phyloP scores from a whole-genome alignment of 495 filamentous ascomycete species.

The Xylaria grammica region DNA sequence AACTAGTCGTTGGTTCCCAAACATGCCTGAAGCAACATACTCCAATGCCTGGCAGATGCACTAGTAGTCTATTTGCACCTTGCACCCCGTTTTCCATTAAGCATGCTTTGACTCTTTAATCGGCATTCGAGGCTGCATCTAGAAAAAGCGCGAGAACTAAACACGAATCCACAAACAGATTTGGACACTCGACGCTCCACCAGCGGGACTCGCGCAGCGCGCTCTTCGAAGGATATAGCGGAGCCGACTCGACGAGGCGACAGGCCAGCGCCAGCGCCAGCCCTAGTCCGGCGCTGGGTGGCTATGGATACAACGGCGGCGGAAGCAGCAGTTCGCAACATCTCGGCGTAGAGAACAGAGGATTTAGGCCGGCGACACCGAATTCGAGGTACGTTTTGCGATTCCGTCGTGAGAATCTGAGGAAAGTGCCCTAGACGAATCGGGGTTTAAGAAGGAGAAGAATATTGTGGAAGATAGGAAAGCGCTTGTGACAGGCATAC shows the following conservation, averaged over 20 bases:
- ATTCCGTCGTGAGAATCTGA: not conserved
- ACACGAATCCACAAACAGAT: conserved; percentile 44
- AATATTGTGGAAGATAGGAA: not conserved
- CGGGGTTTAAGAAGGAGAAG: not conserved
- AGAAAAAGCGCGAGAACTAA: not conserved
- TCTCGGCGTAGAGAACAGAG: conserved; percentile 41
- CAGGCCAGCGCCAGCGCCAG: conserved; percentile 54
- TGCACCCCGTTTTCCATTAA: no score
- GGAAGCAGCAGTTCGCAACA: conserved; percentile 41
- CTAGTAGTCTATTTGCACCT: no score
- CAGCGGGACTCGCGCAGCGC: conserved; percentile 86
- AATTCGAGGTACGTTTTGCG: conserved; percentile 68
- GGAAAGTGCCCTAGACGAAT: not conserved
- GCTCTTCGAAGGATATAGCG: conserved; percentile 85
- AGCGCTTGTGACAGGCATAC: not conserved
- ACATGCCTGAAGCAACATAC: not conserved
- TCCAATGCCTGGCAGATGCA: not conserved
- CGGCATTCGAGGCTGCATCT: not conserved
- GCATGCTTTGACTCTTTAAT: not conserved
- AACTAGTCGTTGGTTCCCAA: no score
- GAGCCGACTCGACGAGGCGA: conserved; percentile 57
- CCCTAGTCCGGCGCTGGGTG: conserved; percentile 58
- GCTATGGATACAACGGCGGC: conserved; percentile 67
- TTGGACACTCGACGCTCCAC: conserved; percentile 67
- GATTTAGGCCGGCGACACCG: conserved; percentile 72